Evolutionary conservation across 2,329 filamentous ascomycete genomes (phyloP), one percentile per base, ranked within the genome.

Genomic region (Amauroascus niger): DNA sequence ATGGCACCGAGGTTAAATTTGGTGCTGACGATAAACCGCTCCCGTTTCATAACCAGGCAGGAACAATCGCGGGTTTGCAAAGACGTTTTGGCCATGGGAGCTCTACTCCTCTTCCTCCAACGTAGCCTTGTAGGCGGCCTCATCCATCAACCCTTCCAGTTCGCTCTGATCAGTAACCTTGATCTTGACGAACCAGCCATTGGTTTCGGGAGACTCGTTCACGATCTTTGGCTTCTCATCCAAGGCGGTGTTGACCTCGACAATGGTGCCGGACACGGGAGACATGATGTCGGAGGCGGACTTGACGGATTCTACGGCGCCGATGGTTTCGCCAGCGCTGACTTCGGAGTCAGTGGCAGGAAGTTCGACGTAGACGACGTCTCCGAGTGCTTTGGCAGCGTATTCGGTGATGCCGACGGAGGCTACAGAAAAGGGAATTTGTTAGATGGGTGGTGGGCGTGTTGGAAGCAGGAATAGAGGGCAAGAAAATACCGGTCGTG

Each of bases 231-330:
- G 91, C 76, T 86, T 90, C 70, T 93, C 85, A 71, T 94, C 87
- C 58, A 98, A 79, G 56, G 76, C 67, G 9, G 67, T 66, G 75
- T 98, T 98, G 64, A 83, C 77, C 65, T 85, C 80, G 35, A 81
- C 78, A 57, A 98, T 81, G 62, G 75, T 86, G 67, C 91, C 91
- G 50, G 79, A 74, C 61, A 96, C 80, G 16, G 93, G 93, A 13
- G 88, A 84, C 74, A 95, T 86, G 76, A 98, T 95, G 70, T 98
- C 93, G 59, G 88, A 91, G n/a, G 93, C 93, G 58, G 86, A 93
- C 79, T 98, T 98, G 71, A 98, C 93, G 2, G 89, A 96, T 77
- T 98, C 93, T 63, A 98, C 91, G 57, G 91, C 89, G 61, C 93
- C 93, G 62, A 97, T 86, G 60, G 86, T 79, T 67, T 97, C 91